Evolutionary conservation across 129 eudicot genomes (phyloP), one percentile per base, ranked within the genome.

Genomic region (Tagetes erecta): DNA sequence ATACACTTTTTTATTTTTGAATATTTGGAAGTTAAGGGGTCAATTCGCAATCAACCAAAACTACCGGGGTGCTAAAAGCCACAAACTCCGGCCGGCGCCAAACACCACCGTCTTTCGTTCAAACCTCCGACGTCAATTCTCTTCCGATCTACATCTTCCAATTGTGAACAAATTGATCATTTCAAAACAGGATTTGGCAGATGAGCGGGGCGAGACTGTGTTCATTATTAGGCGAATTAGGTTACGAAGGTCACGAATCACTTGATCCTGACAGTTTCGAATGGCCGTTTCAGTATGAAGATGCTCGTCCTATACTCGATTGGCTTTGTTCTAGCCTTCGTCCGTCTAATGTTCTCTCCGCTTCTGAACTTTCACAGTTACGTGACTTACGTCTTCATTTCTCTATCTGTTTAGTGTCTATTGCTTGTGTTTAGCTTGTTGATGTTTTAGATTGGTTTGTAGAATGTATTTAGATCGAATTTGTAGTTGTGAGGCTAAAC

Each of bases 261-360:
- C 76, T 88, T 40, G 99, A 94, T 84, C 90, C 91, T 3, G 99
- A 95, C 77, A 95, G 99, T 80, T 91, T 91, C 80, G 99, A 95
- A 66, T 95, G 99, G 97, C 99, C 99, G 1, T 95, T 95, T 70
- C 99, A 95, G 79, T 91, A 95, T 86, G 99, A 95, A 56, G 99
- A 95, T 72, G 91, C 90, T 76, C 88, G 96, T 0, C 97, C 99
- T 37, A 84, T 95, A 6, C 99, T 95, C 51, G 97, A 95, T 70
- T 95, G 99, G 99, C 83, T 95, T 45, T 95, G 96, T 76, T 87
- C 97, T 36, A 85, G 86, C 74, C 96, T 95, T 75, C 97, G 94
- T 71, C 99, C 99, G n/a, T 90, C 97, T 27, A 95, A 95, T 62
- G 97, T 95, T 80, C 94, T 95, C 67, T 88, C 97, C 14, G 81